Base-by-base conservation (phyloP, 2,329 filamentous ascomycete species). In the Claviceps africana region DNA sequence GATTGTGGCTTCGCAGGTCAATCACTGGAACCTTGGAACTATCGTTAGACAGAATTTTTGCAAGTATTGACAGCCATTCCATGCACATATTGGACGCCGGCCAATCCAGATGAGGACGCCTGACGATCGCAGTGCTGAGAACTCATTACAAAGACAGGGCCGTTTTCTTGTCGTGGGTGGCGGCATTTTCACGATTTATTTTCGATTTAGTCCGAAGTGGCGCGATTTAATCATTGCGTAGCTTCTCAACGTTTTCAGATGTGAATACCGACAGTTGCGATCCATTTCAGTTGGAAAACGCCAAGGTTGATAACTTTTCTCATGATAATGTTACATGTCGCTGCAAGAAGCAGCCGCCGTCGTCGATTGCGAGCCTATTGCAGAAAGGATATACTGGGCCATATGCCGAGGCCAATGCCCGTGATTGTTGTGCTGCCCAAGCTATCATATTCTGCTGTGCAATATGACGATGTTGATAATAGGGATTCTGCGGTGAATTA, bases 401-500 rank as follows among this genome's bases (percentile, higher is more conserved):
- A 59, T 61, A 57, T 55, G 60, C 59, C 59, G 62, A 62, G 59
- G 61, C 61, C 61, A 65, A 61, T 61, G 62, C 61, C 57, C 66
- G 63, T 57, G 63, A 65, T 57, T 57, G 64, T 55, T 61, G 64
- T 60, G 62, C 60, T 66, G 62, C 60, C 59, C 67, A 63, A 62
- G 61, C 61, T 67, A 67, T 64, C 61, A 68, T 64, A 59, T 60
- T 64, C 62, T 60, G 65, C 64, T 63, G 67, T 63, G 60, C 62
- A 63, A 65, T 59, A 62, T 59, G 61, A 65, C 64, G 61, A 59
- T 65, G 67, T 67, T 62, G 64, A 65, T 66, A 62, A 63, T 61
- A 65, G 65, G 68, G 61, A 67, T 64, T 69, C 56, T 68, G 66
- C 60, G 64, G 62, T 45, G 62, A 63, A 66, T 64, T 64, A 65